phyloP scores from a whole-genome alignment of 495 filamentous ascomycete species.

The Penicillium bovifimosum region DNA sequence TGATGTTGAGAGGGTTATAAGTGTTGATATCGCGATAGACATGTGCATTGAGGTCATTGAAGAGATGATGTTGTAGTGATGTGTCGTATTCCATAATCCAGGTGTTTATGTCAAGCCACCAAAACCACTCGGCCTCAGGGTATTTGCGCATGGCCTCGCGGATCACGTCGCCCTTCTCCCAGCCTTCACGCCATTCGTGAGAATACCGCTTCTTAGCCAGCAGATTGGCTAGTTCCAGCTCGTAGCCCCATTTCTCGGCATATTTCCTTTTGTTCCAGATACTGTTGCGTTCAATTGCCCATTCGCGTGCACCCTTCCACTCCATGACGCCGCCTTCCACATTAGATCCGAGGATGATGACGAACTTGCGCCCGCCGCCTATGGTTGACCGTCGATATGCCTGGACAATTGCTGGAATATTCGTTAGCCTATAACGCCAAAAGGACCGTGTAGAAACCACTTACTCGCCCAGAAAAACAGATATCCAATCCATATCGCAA shows the following conservation, averaged over 20 bases:
- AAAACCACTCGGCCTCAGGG: slow-evolving; percentile 97
- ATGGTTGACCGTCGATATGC: slow-evolving; percentile 54
- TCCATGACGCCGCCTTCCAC: slow-evolving; percentile 97
- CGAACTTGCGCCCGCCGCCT: slow-evolving; percentile 84
- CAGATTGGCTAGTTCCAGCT: slow-evolving; percentile 95
- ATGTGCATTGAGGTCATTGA: slow-evolving; percentile 65
- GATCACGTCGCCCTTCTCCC: slow-evolving; percentile 97
- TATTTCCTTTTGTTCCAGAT: slow-evolving; percentile 92
- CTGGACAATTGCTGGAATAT: slow-evolving; percentile 29
- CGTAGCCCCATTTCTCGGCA: slow-evolving; percentile 83
- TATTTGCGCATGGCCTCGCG: slow-evolving; percentile 89
- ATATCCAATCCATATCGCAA: slow-evolving; percentile 57
- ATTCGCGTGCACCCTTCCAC: slow-evolving; percentile 95
- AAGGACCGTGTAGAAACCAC: slow-evolving; percentile 29
- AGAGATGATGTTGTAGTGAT: slow-evolving; percentile 85
- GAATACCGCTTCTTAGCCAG: slow-evolving; percentile 97
- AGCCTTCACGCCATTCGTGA: slow-evolving; percentile 98
- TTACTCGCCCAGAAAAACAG: slow-evolving; percentile 54
- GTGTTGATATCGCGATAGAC: slow-evolving; percentile 95
- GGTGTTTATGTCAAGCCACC: slow-evolving; percentile 98
- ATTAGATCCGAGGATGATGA: slow-evolving; percentile 91
- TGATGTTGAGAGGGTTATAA: slow-evolving; percentile 93
- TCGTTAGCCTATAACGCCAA: neutral
- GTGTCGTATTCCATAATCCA: slow-evolving; percentile 96
- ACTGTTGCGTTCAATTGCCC: slow-evolving; percentile 96